Percentiles rank a stretch among this genome's conserved stretches.
Evolutionary conservation across 2,329 filamentous ascomycete species (phyloP).

Genomic region (Pseudophaeomoniella oleicola): DNA sequence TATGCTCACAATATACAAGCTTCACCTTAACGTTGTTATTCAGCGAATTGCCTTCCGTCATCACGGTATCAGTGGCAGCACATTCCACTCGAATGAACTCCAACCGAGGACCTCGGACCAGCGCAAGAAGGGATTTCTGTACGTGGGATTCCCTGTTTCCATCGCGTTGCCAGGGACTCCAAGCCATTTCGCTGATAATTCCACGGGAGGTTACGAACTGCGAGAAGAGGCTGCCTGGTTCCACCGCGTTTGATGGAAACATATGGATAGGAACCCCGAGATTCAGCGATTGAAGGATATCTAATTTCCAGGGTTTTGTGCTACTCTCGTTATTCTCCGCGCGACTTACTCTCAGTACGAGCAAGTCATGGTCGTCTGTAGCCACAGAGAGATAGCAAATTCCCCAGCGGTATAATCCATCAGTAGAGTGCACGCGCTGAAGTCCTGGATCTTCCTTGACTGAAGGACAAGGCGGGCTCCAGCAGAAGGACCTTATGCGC

Average conservation of each 20-base stretch:
- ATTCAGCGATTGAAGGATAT: neutral
- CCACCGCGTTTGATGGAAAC: neutral
- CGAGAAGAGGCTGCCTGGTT: neutral
- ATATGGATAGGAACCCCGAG: neutral
- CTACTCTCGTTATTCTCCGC: neutral
- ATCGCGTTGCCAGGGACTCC: conserved; percentile 3
- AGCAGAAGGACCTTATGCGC: conserved; percentile 26
- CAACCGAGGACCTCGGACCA: neutral
- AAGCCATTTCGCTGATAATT: conserved; percentile 6
- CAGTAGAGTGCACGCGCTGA: no score
- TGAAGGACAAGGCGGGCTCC: conserved; percentile 18
- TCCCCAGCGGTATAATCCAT: conserved; percentile 16
- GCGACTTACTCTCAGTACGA: neutral
- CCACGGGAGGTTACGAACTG: conserved; percentile 12
- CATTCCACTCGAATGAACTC: neutral
- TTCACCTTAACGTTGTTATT: no score
- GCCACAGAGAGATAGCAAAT: conserved; percentile 19
- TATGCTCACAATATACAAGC: no score
- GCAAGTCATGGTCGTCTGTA: conserved; percentile 18
- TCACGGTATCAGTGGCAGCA: no score
- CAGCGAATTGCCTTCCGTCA: no score
- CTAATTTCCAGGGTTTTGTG: neutral
- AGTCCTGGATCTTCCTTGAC: no score
- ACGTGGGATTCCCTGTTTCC: neutral
- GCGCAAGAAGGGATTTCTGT: neutral